Evolutionary conservation across 768 basidiomycete genomes (phyloP).

Genomic region (Podaxis rugospora): DNA sequence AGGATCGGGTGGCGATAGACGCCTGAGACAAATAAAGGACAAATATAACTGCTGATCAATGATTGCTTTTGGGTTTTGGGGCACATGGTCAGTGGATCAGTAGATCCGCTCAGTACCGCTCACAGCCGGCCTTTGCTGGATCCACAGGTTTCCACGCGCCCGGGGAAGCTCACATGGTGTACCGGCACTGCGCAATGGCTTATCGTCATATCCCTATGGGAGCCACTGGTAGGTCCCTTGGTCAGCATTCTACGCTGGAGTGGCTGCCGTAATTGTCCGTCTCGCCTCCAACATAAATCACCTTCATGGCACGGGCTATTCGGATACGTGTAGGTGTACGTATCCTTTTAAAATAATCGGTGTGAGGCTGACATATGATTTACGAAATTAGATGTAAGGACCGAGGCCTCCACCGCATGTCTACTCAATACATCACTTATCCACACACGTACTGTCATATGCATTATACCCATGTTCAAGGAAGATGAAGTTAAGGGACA

Average conservation of each 20-base stretch:
- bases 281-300: too few relatives aligned
- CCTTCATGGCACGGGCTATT: too few relatives aligned
- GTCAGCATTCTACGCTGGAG: too few relatives aligned
- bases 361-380: background rate
- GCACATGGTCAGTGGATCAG: background rate
- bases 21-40: background rate
- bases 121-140: background rate
- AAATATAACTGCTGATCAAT: background rate
- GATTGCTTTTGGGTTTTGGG: background rate
- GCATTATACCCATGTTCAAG: background rate
- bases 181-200: background rate
- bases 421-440: background rate
- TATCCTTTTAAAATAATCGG: background rate
- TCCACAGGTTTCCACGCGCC: background rate
- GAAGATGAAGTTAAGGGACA: too few relatives aligned
- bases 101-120: background rate
- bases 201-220: background rate
- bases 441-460: background rate
- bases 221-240: background rate
- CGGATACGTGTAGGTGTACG: too few relatives aligned
- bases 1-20: background rate
- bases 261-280: too few relatives aligned
- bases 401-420: background rate
- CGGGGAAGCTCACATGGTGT: background rate
- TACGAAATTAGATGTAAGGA: background rate